phyloP scores from a whole-genome alignment of 148 eudicot genomes.

The Mesembryanthemum crystallinum region DNA sequence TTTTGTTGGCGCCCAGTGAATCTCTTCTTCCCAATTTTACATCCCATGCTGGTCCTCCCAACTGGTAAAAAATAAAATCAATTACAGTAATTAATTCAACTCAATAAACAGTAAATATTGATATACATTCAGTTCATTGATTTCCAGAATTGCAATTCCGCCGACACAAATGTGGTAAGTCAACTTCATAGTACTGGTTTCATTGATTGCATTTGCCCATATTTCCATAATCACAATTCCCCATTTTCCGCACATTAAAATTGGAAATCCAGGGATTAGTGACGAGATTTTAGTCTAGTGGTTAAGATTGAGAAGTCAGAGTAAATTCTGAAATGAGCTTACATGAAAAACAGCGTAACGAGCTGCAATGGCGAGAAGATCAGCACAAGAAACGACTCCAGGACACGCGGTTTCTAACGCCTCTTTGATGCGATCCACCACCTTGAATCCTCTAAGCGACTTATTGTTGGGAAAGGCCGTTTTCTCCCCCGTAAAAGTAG shows the following conservation, averaged over 20 bases:
- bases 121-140: no score
- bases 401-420: constrained; percentile 42
- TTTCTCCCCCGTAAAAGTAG: constrained; percentile 45
- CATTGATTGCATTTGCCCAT: no score
- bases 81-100: not conserved
- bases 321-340: constrained; percentile 1
- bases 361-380: constrained; percentile 52
- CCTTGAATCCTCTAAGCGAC: constrained; percentile 53
- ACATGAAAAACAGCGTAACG: constrained; percentile 44
- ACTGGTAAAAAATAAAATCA: constrained; percentile 9
- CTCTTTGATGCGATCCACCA: constrained; percentile 42
- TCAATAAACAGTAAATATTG: no score
- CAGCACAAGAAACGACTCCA: constrained; percentile 55
- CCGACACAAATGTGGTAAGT: no score
- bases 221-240: no score
- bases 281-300: no score
- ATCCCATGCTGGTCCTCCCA: constrained; percentile 48
- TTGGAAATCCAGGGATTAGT: no score
- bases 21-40: constrained; percentile 55
- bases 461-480: constrained; percentile 39
- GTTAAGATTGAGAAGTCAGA: no score
- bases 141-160: no score
- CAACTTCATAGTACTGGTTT: no score
- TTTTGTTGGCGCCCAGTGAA: constrained; percentile 36
- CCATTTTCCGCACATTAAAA: no score